A percentile compares a stretch with the other conserved stretches of the same genome.
These are phyloP conservation scores for Polychytrium aggregatum DNA, from an alignment of 192 early-diverging fungal species.

Conservation along the genomic window DNA sequence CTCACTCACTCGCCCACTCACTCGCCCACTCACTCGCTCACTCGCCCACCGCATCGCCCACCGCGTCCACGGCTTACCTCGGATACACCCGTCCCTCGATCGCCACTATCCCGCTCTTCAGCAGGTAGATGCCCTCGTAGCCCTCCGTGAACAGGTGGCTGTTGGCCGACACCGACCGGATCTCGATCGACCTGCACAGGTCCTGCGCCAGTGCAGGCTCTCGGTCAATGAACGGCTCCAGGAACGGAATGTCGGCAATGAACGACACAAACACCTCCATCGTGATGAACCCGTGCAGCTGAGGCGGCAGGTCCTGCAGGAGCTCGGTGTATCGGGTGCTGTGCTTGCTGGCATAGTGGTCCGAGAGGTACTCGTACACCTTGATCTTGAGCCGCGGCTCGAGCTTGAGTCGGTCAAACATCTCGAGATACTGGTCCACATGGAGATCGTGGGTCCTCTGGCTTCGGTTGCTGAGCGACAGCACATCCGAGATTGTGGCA, in stretches of 20 bases:
- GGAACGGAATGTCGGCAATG: conserved; percentile 29
- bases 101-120: conserved; percentile 31
- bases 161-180: conserved; percentile 20
- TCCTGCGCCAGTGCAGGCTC: conserved; percentile 37
- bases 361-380: conserved; percentile 29
- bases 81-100: conserved; percentile 38
- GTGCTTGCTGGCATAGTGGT: conserved; percentile 25
- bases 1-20: too few species aligned
- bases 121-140: conserved; percentile 36
- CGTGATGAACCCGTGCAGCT: conserved; percentile 36
- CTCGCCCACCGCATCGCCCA: too few species aligned
- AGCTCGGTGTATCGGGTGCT: conserved; percentile 22
- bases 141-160: conserved; percentile 33
- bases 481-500: conserved; percentile 19
- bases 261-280: conserved; percentile 39
- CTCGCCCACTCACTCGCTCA: too few species aligned
- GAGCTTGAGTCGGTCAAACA: conserved; percentile 35
- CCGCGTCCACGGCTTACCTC: too few species aligned
- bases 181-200: conserved; percentile 31
- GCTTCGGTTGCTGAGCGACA: conserved; percentile 12
- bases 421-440: conserved; percentile 39
- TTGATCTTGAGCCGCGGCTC: conserved; percentile 29
- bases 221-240: conserved; percentile 31
- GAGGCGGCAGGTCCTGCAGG: conserved; percentile 25
- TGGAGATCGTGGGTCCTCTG: conserved; percentile 26